Conservation (phyloP, 73 alveolate species). For the Stentor roeselii region DNA sequence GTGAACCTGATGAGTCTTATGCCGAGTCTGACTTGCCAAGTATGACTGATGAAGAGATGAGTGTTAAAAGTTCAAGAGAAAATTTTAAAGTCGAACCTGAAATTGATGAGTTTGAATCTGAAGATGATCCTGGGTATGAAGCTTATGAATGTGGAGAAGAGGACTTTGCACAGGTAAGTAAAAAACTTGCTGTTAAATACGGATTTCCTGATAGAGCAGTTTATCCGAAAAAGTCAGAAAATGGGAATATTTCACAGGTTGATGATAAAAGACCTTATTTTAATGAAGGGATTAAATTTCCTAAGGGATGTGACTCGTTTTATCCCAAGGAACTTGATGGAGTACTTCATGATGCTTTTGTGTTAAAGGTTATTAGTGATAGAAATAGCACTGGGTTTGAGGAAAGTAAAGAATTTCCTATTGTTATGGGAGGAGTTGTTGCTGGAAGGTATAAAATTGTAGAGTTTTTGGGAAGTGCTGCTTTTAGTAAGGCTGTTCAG, state of each 20-base stretch:
- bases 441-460: slow-evolving; percentile 96
- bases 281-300: neutral
- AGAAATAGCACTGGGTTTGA: slow-evolving; percentile 99
- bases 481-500: slow-evolving; percentile 96
- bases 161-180: slow-evolving; percentile 82
- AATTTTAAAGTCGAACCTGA: neutral
- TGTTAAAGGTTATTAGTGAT: slow-evolving; percentile 90
- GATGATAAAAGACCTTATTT: slow-evolving; percentile 6
- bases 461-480: slow-evolving; percentile 97
- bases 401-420: slow-evolving; percentile 96
- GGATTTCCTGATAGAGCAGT: slow-evolving; percentile 95
- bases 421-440: slow-evolving; percentile 86
- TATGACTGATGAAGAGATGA: neutral
- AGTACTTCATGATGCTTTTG: slow-evolving; percentile 91
- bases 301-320: neutral
- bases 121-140: slow-evolving; percentile 98
- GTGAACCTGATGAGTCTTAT: neutral
- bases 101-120: slow-evolving; percentile 90
- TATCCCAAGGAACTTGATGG: slow-evolving; percentile 74
- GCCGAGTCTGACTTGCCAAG: neutral
- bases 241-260: neutral
- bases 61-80: neutral
- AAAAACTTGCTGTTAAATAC: slow-evolving; percentile 85
- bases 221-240: slow-evolving; percentile 22
- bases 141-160: slow-evolving; percentile 89